Base-by-base conservation (phyloP, 495 filamentous ascomycete genomes). In the Daldinia caldariorum region DNA sequence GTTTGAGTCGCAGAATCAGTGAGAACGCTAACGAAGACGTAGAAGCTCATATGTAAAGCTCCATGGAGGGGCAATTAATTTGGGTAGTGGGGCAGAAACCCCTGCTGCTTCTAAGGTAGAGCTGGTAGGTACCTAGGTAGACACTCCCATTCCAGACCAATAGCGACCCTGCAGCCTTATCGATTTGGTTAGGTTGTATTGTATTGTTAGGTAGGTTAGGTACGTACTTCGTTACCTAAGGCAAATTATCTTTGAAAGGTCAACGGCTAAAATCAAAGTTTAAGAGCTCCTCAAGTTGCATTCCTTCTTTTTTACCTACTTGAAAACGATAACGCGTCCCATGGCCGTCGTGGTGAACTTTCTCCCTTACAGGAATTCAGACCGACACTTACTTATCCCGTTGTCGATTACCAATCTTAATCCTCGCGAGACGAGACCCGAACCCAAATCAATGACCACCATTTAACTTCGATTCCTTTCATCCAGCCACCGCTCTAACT, bases 1-100 rank as follows among this genome's bases (percentile, higher is more conserved):
- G 26, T 9, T 31, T 58, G 0, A 29, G 18, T 31, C 18, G 12
- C 20, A 31, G 32, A 20, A 64, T 47, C 7, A 14, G n/a, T 39
- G 7, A 37, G 58, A 66, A 71, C 59, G 31, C 38, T 32, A 56
- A 7, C 14, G 45, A 45, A 58, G 45, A 55, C 14, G 22, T 26
- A 50, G 20, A 51, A 68, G 66, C 58, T 68, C 34, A 41, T 47
- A 43, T 18, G 6, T 6, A 50, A 37, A 64, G 60, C 61, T 71
- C 29, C 3, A 71, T 71, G 69, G 69, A 72, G 69, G 69, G 69
- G 69, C 69, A 71, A 35, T 16, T 16, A 35, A 32, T 63, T 53
- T 13, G 32, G 53, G n/a, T 38, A 37, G 69, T 58, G 64, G 66
- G 70, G 56, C 64, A 62, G 14, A 14, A 6, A 37, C 49, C 68